Evolutionary conservation across 2,329 filamentous ascomycete genomes (phyloP).

Genomic region (Metarhizium humberi): DNA sequence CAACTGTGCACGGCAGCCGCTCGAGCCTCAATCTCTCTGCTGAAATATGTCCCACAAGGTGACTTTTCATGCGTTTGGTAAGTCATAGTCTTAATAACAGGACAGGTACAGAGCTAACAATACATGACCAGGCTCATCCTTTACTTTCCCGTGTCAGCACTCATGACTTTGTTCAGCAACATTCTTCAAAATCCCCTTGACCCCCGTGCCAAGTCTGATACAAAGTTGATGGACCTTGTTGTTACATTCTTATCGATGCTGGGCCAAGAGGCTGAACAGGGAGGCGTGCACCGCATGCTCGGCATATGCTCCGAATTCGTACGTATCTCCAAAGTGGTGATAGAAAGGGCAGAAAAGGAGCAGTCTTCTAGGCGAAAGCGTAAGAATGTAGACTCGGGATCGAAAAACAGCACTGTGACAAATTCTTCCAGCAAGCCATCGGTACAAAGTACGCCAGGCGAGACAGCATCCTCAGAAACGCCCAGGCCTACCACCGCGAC

Average conservation of each 20-base stretch:
- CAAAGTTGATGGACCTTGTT: slow-evolving; percentile 84
- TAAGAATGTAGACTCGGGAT: slow-evolving; percentile 52
- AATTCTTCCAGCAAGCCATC: slow-evolving; percentile 2
- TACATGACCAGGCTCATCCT: slow-evolving; percentile 60
- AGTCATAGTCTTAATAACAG: slow-evolving; percentile 22
- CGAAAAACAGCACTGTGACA: slow-evolving; percentile 7
- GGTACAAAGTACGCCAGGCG: not conserved
- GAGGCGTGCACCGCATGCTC: slow-evolving; percentile 88
- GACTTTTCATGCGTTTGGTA: slow-evolving; percentile 94
- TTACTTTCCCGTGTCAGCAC: slow-evolving; percentile 91
- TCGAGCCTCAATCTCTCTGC: slow-evolving; percentile 80
- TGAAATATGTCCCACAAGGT: slow-evolving; percentile 93
- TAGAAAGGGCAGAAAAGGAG: slow-evolving; percentile 87
- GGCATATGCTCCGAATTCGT: slow-evolving; percentile 94
- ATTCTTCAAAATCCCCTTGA: slow-evolving; percentile 94
- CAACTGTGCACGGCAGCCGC: slow-evolving; percentile 89
- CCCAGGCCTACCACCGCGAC: slow-evolving; percentile 3
- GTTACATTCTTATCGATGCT: slow-evolving; percentile 87
- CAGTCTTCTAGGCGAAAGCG: slow-evolving; percentile 72
- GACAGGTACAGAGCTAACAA: not conserved
- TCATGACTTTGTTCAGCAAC: slow-evolving; percentile 93
- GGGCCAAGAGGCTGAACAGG: slow-evolving; percentile 80
- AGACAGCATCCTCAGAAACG: slow-evolving; percentile 1
- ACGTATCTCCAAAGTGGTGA: slow-evolving; percentile 79
- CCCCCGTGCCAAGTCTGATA: slow-evolving; percentile 75